Conservation (phyloP, 1,284 basidiomycete species). For the Ganoderma boninense region DNA sequence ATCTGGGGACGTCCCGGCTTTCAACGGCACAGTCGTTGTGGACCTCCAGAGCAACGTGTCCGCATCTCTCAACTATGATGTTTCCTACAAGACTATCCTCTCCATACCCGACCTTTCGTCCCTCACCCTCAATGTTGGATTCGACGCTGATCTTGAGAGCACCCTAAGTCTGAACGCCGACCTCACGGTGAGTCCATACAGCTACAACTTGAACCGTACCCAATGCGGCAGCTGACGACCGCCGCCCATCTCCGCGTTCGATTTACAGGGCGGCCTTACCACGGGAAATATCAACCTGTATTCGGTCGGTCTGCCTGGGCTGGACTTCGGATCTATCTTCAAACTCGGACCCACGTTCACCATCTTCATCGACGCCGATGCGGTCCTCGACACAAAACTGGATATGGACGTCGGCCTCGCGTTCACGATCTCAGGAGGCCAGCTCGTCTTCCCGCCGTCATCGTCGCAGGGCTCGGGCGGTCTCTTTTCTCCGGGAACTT, state of each 20-base stretch:
- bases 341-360: slow-evolving; percentile 45
- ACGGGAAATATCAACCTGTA: neutral
- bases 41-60: neutral
- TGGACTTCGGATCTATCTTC: slow-evolving; percentile 34
- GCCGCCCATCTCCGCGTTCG: neutral
- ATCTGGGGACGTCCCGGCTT: neutral
- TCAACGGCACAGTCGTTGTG: neutral
- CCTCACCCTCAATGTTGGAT: neutral
- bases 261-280: slow-evolving; percentile 1
- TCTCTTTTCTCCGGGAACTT: slow-evolving; percentile 28
- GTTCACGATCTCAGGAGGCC: slow-evolving; percentile 42
- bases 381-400: slow-evolving; percentile 46
- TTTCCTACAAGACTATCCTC: neutral
- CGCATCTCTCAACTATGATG: neutral
- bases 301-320: neutral
- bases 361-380: slow-evolving; percentile 38
- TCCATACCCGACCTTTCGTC: neutral
- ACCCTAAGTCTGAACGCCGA: slow-evolving; percentile 4
- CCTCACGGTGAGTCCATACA: slow-evolving; percentile 1
- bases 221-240: too few species aligned
- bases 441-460: slow-evolving; percentile 50
- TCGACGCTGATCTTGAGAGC: slow-evolving; percentile 4
- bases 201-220: neutral
- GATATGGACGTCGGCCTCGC: slow-evolving; percentile 49
- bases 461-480: slow-evolving; percentile 18